Evolutionary conservation across 2,329 filamentous ascomycete genomes (phyloP).

Genomic region (Fusarium sp.): DNA sequence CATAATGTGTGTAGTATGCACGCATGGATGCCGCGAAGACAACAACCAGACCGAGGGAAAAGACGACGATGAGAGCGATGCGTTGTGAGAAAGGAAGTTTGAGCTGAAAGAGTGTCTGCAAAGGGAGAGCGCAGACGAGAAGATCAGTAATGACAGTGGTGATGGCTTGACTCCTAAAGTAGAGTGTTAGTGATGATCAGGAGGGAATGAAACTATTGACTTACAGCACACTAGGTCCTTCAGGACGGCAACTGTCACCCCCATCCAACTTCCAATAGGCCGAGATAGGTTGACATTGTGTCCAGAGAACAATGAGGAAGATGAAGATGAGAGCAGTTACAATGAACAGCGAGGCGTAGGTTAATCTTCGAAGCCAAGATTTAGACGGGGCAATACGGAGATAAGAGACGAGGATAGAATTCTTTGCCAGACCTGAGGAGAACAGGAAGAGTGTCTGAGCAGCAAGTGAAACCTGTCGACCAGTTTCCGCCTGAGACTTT

Average conservation of each 20-base stretch:
- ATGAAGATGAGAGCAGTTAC: conserved; percentile 45
- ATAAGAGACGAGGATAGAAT: conserved; percentile 55
- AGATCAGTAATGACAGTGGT: conserved; percentile 50
- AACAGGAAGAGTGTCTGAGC: conserved; percentile 54
- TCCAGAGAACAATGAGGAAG: conserved; percentile 52
- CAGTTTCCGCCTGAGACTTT: conserved; percentile 41
- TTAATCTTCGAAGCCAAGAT: conserved; percentile 50
- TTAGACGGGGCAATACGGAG: conserved; percentile 51
- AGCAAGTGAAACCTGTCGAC: conserved; percentile 53
- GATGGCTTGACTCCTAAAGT: conserved; percentile 46
- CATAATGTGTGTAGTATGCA: conserved; percentile 51
- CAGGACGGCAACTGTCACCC: conserved; percentile 45
- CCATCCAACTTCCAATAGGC: conserved; percentile 42
- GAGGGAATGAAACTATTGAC: background rate
- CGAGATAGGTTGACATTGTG: conserved; percentile 48
- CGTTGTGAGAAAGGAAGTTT: conserved; percentile 49
- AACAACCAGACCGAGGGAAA: conserved; percentile 52
- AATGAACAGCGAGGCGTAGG: conserved; percentile 42
- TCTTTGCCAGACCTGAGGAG: conserved; percentile 52
- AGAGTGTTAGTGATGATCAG: background rate
- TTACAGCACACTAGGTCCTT: conserved; percentile 44
- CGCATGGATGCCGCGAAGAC: conserved; percentile 52
- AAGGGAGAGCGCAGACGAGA: conserved; percentile 51
- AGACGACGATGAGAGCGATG: conserved; percentile 50
- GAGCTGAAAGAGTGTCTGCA: conserved; percentile 49